phyloP scores from a whole-genome alignment of 139 green algal species.

The Micractinium conductrix region DNA sequence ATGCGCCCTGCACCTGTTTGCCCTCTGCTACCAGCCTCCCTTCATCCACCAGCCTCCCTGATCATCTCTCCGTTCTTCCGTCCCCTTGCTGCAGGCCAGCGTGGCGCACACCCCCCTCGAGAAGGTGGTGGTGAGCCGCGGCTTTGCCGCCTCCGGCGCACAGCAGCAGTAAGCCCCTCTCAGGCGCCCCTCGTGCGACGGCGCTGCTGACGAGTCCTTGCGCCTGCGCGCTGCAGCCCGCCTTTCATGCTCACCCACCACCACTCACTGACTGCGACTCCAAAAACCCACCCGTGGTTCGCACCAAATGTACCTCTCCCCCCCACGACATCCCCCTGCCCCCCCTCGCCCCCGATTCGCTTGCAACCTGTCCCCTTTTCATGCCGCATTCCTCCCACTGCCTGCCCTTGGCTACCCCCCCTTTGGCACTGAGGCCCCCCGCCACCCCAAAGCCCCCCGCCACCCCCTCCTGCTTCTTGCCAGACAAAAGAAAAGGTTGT shows the following conservation, averaged over 20 bases:
- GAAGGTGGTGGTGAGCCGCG: constrained; percentile 35
- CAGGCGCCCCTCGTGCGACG: background rate
- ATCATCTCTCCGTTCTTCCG: no score
- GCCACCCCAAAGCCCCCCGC: background rate
- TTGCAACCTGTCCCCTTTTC: background rate
- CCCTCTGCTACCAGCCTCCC: no score
- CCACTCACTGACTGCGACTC: background rate
- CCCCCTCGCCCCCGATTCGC: background rate
- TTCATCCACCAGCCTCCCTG: no score
- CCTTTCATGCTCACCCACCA: background rate
- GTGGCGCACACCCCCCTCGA: constrained; percentile 48
- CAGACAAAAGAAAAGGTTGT: no score
- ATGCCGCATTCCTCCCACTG: background rate
- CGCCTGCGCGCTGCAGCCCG: background rate
- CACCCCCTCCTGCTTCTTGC: background rate
- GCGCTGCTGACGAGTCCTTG: no score
- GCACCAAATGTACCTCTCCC: background rate
- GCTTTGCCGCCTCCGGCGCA: constrained; percentile 50
- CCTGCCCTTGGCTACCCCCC: background rate
- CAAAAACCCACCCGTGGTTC: background rate
- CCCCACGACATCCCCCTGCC: background rate
- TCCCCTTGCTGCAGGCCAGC: no score
- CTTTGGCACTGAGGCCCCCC: background rate
- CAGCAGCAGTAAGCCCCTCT: constrained; percentile 7
- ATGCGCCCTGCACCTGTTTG: no score